Conservation (phyloP, 176 grass and related monocot species). For the Echinochloa phyllopogon region DNA sequence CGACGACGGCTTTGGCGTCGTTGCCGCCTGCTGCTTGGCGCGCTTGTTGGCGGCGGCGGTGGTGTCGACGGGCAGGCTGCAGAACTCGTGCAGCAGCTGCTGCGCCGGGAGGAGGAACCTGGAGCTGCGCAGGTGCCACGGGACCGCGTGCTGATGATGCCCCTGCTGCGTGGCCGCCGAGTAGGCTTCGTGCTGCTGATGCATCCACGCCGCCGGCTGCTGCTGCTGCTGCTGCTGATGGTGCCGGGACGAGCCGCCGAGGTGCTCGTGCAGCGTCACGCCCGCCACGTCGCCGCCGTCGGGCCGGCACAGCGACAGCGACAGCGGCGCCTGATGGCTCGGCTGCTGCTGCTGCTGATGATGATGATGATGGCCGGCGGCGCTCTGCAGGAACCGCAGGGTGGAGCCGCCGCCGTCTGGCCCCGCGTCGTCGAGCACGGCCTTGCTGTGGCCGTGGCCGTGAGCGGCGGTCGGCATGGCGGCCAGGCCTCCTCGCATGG, state of each 20-base stretch:
- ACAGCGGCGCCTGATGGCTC: slow-evolving; percentile 45
- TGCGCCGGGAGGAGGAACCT: slow-evolving; percentile 74
- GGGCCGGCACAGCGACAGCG: slow-evolving; percentile 53
- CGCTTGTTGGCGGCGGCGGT: slow-evolving; percentile 9
- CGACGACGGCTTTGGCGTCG: slow-evolving; percentile 3
- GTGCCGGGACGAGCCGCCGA: slow-evolving; percentile 43
- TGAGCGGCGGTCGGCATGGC: slow-evolving; percentile 36
- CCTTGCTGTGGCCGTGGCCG: slow-evolving; percentile 37
- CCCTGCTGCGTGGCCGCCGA: neutral
- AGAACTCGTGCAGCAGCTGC: slow-evolving; percentile 88
- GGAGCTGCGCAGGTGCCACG: slow-evolving; percentile 60
- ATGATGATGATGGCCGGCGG: neutral
- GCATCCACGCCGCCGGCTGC: slow-evolving; percentile 15
- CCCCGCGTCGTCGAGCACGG: slow-evolving; percentile 30
- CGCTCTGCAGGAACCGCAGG: slow-evolving; percentile 53
- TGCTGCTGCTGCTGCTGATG: slow-evolving; percentile 65
- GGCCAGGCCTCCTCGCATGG: slow-evolving; percentile 48
- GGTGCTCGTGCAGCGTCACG: slow-evolving; percentile 48
- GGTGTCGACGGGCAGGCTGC: slow-evolving; percentile 54
- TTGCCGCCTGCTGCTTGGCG: neutral
- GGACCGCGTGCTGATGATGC: slow-evolving; percentile 30
- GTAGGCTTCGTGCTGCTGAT: slow-evolving; percentile 22
- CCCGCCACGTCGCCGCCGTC: slow-evolving; percentile 1
- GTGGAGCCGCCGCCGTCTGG: slow-evolving; percentile 9
- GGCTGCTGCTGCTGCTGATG: slow-evolving; percentile 44